Percentiles rank a stretch among this genome's conserved stretches.
Evolutionary conservation across 1,284 basidiomycete genomes (phyloP).

Genomic region (Ceratobasidium sp.): DNA sequence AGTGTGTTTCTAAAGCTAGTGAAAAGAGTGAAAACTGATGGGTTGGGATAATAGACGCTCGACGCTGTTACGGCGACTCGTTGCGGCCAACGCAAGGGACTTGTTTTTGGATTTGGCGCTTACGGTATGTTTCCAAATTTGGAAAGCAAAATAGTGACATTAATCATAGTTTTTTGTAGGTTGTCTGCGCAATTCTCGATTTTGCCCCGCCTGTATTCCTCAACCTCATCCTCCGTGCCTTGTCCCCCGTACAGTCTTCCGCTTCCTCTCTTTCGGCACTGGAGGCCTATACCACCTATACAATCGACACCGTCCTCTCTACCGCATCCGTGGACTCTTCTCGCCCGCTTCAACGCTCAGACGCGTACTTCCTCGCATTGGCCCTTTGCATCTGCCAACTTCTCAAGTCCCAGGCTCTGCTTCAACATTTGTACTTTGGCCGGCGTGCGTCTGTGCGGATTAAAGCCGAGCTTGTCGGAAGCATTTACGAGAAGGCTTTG

Average conservation of each 20-base stretch:
- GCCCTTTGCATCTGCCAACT: constrained; percentile 39
- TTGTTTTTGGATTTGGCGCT: constrained; percentile 34
- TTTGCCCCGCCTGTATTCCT: constrained; percentile 39
- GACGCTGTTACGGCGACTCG: constrained; percentile 40
- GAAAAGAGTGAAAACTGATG: not conserved
- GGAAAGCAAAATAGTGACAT: not conserved
- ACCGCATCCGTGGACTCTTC: not conserved
- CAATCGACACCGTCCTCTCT: not conserved
- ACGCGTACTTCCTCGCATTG: constrained; percentile 42
- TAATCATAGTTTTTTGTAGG: constrained; percentile 5
- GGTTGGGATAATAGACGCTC: not conserved
- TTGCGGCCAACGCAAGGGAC: constrained; percentile 45
- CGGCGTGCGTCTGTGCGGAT: constrained; percentile 32
- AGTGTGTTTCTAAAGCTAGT: constrained; percentile 14
- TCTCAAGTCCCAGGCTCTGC: constrained; percentile 38
- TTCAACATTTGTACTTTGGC: constrained; percentile 42
- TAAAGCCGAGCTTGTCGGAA: constrained; percentile 42
- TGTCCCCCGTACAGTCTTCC: constrained; percentile 2
- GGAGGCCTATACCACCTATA: not conserved
- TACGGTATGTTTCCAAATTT: constrained; percentile 50
- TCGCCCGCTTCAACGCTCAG: constrained; percentile 18
- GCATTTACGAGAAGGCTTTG: constrained; percentile 46
- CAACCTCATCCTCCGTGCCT: constrained; percentile 32
- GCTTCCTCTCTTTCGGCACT: constrained; percentile 5
- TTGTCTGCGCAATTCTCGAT: constrained; percentile 25